Evolutionary conservation across 805 yeast species (phyloP).

Genomic region (Osmozyma mogii): DNA sequence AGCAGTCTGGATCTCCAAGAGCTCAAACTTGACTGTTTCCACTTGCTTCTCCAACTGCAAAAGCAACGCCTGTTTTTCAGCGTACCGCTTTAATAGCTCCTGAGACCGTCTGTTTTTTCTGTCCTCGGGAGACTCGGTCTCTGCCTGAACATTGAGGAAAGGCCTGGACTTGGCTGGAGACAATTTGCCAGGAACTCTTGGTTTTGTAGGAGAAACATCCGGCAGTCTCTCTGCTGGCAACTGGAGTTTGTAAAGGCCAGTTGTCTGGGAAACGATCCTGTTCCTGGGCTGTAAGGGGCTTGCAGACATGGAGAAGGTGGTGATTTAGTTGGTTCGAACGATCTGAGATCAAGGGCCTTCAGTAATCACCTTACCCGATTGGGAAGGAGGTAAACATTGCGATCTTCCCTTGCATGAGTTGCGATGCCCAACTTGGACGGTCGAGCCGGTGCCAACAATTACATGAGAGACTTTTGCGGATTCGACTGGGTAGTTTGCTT

Average conservation of each 20-base stretch:
- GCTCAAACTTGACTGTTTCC: slow-evolving; percentile 23
- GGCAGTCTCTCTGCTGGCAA: slow-evolving; percentile 10
- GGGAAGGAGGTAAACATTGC: too few species aligned
- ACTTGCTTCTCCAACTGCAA: slow-evolving; percentile 39
- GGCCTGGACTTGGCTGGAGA: slow-evolving; percentile 1
- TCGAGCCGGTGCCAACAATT: too few species aligned
- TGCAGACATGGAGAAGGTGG: too few species aligned
- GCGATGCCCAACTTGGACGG: too few species aligned
- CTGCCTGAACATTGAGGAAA: neutral
- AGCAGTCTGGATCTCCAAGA: slow-evolving; percentile 21
- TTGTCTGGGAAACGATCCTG: slow-evolving; percentile 40
- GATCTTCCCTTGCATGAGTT: too few species aligned
- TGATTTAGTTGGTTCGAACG: too few species aligned
- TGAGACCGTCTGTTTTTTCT: slow-evolving; percentile 24
- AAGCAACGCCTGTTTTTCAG: slow-evolving; percentile 48
- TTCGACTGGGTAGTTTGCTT: too few species aligned
- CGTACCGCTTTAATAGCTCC: slow-evolving; percentile 21
- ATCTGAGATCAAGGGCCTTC: too few species aligned
- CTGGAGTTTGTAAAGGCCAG: slow-evolving; percentile 43
- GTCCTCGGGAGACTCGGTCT: slow-evolving; percentile 1
- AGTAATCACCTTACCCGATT: too few species aligned
- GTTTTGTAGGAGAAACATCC: slow-evolving; percentile 2
- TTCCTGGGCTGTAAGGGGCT: slow-evolving; percentile 2
- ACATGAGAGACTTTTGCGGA: too few species aligned
- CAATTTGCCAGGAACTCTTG: neutral